These are phyloP conservation scores for Ramichloridium luteum DNA, from an alignment of 2,329 filamentous ascomycete genomes.

Conservation along the genomic window DNA sequence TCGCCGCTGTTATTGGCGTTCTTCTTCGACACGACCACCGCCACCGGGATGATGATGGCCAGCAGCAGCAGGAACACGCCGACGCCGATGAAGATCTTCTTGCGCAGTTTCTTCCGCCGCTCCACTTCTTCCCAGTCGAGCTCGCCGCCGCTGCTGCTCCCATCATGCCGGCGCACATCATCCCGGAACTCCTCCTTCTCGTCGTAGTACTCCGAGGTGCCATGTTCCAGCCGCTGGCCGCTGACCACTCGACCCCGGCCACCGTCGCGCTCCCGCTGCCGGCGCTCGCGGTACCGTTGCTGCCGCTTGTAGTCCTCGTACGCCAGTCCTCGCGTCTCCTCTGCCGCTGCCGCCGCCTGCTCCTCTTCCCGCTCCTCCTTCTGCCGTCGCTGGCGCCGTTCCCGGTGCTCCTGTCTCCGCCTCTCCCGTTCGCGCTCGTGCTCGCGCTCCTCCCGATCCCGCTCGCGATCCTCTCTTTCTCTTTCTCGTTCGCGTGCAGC, in stretches of 20 bases:
- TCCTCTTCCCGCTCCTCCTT: constrained; percentile 27
- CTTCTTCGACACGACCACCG: constrained; percentile 34
- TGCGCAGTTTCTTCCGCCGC: constrained; percentile 39
- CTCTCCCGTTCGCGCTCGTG: constrained; percentile 17
- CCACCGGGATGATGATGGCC: constrained; percentile 36
- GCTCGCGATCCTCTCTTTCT: constrained; percentile 19
- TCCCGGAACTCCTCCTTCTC: constrained; percentile 29
- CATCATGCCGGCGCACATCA: constrained; percentile 31
- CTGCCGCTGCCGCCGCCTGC: constrained; percentile 15
- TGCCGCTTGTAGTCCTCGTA: constrained; percentile 15
- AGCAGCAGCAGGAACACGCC: constrained; percentile 30
- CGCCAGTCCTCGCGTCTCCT: constrained; percentile 17
- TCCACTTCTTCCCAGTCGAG: constrained; percentile 25
- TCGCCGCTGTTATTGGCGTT: constrained; percentile 15
- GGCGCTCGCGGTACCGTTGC: too few species aligned
- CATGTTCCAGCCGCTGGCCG: constrained; percentile 33
- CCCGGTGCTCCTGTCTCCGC: constrained; percentile 18
- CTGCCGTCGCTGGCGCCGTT: constrained; percentile 32
- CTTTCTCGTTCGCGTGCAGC: background rate
- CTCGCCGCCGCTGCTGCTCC: constrained; percentile 24
- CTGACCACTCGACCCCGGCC: constrained; percentile 32
- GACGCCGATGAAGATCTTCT: constrained; percentile 35
- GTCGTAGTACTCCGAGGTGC: constrained; percentile 26
- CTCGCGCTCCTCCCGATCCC: constrained; percentile 3
- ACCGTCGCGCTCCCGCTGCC: constrained; percentile 20